Evolutionary conservation across 2,329 filamentous ascomycete genomes (phyloP).

Genomic region (Ciborinia camelliae): DNA sequence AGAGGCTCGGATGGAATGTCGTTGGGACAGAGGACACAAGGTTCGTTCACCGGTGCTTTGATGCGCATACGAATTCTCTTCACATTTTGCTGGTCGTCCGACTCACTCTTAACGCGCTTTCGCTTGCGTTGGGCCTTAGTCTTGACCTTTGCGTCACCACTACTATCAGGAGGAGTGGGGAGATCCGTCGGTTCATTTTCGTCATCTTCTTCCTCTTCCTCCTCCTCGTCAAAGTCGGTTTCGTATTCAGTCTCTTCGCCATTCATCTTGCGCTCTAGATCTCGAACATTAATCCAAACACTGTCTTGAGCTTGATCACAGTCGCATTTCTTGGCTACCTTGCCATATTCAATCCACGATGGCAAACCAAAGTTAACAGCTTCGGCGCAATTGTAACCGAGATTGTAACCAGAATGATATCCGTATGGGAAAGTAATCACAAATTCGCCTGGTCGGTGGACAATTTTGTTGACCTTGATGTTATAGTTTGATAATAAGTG

Average conservation of each 20-base stretch:
- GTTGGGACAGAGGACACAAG: conserved; percentile 90
- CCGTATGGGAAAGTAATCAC: conserved; percentile 98
- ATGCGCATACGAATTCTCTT: conserved; percentile 77
- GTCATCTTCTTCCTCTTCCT: conserved; percentile 61
- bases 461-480: conserved; percentile 93
- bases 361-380: conserved; percentile 98
- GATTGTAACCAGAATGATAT: conserved; percentile 96
- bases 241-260: conserved; percentile 86
- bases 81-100: conserved; percentile 41
- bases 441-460: conserved; percentile 95
- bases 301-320: conserved; percentile 94
- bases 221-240: conserved; percentile 70
- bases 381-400: conserved; percentile 98
- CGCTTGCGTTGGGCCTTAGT: conserved; percentile 56
- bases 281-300: conserved; percentile 95
- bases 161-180: conserved; percentile 70
- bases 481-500: conserved; percentile 83
- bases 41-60: conserved; percentile 66
- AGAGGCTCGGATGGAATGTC: conserved; percentile 77
- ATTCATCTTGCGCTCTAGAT: conserved; percentile 89
- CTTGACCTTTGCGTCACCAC: conserved; percentile 66
- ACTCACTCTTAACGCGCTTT: conserved; percentile 54
- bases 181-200: conserved; percentile 65
- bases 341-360: conserved; percentile 90
- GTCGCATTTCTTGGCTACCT: conserved; percentile 93